Evolutionary conservation across 176 grass and related monocot genomes (phyloP), one percentile per base, ranked within the genome.

Genomic region (Lolium multiflorum): DNA sequence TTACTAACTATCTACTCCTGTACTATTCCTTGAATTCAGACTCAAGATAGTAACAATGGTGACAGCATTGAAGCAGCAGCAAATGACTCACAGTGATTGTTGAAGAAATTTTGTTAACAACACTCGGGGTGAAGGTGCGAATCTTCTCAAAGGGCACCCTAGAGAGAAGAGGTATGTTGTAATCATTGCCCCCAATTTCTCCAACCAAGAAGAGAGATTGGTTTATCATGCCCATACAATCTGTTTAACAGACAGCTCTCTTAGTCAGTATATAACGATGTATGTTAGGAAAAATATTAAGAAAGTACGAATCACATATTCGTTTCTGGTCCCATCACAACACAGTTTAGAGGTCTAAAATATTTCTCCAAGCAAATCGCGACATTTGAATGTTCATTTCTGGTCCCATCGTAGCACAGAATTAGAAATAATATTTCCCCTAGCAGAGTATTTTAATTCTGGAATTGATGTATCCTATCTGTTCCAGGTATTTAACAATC

Each of bases 161-260:
- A 9, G 25, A 49, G 15, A 87, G 79, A 69, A 94, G 80, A 57
- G 94, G 87, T 68, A 90, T 6, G 82, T 98, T 98, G 84, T 98
- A 98, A 85, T 98, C 97, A 66, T 98, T 98, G 6, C 97, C 97
- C 35, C 94, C 94, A 68, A 98, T 98, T 86, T 98, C 97, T 79
- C 97, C 97, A 43, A 96, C 79, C 47, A 92, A 77, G 86, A 98
- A 94, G 20, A 96, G 92, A 39, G 94, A 83, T 67, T 81, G 72
- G 67, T 81, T 85, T 54, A 96, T 82, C 22, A 91, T 68, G 48
- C 64, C 55, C 0, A 18, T 84, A 66, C 91, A 87, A 49, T 43
- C 90, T 92, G 78, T 70, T 21, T 22, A 84, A 76, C 44, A 77
- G 80, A 47, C 7, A 80, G 17, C 5, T 16, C 79, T 78, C 7